Percentiles rank a stretch among this genome's conserved stretches.
Evolutionary conservation across 768 basidiomycete genomes (phyloP).

Genomic region (Tylopilus intermedius): DNA sequence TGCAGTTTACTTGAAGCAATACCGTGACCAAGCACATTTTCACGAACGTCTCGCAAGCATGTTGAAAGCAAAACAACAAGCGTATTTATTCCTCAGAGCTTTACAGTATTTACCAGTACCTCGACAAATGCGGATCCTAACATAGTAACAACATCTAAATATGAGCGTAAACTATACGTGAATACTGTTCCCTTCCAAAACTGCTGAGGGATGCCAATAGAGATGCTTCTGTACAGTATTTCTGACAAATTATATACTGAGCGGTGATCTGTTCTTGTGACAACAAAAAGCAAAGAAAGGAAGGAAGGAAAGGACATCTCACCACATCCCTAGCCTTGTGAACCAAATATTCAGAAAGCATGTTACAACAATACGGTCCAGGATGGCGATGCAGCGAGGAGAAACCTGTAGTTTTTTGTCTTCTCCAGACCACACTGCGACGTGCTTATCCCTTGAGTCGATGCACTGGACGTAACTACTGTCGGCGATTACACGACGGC

Average conservation of each 20-base stretch:
- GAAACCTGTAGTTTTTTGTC: slow-evolving; percentile 38
- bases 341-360: slow-evolving; percentile 52
- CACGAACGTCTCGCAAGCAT: not conserved
- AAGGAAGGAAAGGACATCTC: slow-evolving; percentile 2
- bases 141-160: slow-evolving; percentile 6
- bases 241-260: not conserved
- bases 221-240: slow-evolving; percentile 10
- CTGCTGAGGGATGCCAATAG: not conserved
- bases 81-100: not conserved
- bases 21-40: not conserved
- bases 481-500: not conserved
- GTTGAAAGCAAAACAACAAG: too few species aligned
- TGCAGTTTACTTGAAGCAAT: not conserved
- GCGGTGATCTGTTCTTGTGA: not conserved
- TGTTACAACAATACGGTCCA: slow-evolving; percentile 51
- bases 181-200: slow-evolving; percentile 8
- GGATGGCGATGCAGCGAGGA: slow-evolving; percentile 34
- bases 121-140: not conserved
- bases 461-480: slow-evolving; percentile 37
- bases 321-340: slow-evolving; percentile 42
- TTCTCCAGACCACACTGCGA: slow-evolving; percentile 45
- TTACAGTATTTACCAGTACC: not conserved
- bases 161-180: slow-evolving; percentile 19
- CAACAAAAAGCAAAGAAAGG: not conserved
- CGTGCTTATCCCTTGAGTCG: slow-evolving; percentile 43